Evolutionary conservation across 2,329 filamentous ascomycete genomes (phyloP).

Genomic region (Didymellaceae sp.): DNA sequence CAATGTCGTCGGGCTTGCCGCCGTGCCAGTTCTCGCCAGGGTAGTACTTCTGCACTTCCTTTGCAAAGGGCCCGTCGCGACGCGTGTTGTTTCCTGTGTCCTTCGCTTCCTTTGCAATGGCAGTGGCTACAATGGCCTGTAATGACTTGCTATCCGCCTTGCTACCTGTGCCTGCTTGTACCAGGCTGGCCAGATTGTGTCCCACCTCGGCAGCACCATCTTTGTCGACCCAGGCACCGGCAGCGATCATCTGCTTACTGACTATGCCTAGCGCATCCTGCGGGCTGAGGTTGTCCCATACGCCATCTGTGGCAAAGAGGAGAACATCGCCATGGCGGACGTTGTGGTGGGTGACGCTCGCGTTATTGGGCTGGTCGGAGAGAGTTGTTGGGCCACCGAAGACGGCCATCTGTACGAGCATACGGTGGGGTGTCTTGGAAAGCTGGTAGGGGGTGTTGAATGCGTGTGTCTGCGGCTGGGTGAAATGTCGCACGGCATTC

Average conservation of each 20-base stretch:
- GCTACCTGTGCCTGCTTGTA: slow-evolving; percentile 55
- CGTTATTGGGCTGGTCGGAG: slow-evolving; percentile 83
- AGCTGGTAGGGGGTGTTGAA: slow-evolving; percentile 99
- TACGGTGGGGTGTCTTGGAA: slow-evolving; percentile 80
- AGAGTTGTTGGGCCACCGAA: slow-evolving; percentile 76
- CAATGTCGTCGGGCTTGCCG: slow-evolving; percentile 96
- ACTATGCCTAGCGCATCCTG: slow-evolving; percentile 86
- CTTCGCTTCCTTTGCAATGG: slow-evolving; percentile 83
- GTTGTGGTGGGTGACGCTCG: slow-evolving; percentile 76
- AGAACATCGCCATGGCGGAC: slow-evolving; percentile 91
- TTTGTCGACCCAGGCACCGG: slow-evolving; percentile 75
- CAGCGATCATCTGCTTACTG: slow-evolving; percentile 74
- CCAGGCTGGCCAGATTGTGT: slow-evolving; percentile 63
- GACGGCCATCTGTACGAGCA: slow-evolving; percentile 78
- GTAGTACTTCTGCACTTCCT: slow-evolving; percentile 87
- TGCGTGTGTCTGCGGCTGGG: slow-evolving; percentile 87
- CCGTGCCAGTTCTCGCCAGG: slow-evolving; percentile 87
- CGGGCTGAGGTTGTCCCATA: slow-evolving; percentile 94
- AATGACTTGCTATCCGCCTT: slow-evolving; percentile 61
- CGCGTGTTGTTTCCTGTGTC: slow-evolving; percentile 80
- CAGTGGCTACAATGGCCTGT: slow-evolving; percentile 78
- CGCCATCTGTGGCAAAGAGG: slow-evolving; percentile 92
- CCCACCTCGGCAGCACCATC: slow-evolving; percentile 58
- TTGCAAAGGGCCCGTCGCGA: slow-evolving; percentile 90
- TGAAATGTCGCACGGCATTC: slow-evolving; percentile 83